Percentiles rank a stretch among this genome's conserved stretches.
Evolutionary conservation across 768 basidiomycete genomes (phyloP).

Genomic region (Naganishia onofrii): DNA sequence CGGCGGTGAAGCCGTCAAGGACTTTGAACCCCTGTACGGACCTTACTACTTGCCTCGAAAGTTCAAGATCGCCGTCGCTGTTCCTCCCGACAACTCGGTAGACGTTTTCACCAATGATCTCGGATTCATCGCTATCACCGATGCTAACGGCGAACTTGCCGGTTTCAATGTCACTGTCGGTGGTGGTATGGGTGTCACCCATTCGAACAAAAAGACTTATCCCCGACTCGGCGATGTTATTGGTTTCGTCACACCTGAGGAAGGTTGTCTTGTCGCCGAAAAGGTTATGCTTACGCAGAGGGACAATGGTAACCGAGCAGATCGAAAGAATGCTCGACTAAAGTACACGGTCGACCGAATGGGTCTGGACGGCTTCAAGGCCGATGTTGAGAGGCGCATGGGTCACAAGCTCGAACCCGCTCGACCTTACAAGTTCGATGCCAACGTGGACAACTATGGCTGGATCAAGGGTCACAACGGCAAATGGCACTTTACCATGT

Average conservation of each 20-base stretch:
- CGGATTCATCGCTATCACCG: conserved; percentile 91
- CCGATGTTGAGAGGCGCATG: conserved; percentile 82
- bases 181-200: conserved; percentile 99
- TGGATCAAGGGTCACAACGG: conserved; percentile 87
- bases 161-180: conserved; percentile 94
- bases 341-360: conserved; percentile 98
- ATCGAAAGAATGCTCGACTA: conserved; percentile 64
- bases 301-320: conserved; percentile 89
- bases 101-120: conserved; percentile 88
- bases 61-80: conserved; percentile 96
- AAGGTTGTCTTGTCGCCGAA: conserved; percentile 83
- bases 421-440: conserved; percentile 74
- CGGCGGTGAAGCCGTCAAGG: conserved; percentile 86
- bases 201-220: conserved; percentile 98
- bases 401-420: conserved; percentile 73
- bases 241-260: conserved; percentile 86
- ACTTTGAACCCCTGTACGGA: conserved; percentile 95
- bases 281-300: conserved; percentile 89
- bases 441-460: conserved; percentile 90
- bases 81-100: conserved; percentile 93
- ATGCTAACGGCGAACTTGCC: conserved; percentile 67
- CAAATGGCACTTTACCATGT: conserved; percentile 83
- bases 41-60: conserved; percentile 92
- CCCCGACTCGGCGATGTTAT: conserved; percentile 81
- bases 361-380: conserved; percentile 81